Evolutionary conservation across 495 filamentous ascomycete genomes (phyloP).

Genomic region (Penicillium desertorum): DNA sequence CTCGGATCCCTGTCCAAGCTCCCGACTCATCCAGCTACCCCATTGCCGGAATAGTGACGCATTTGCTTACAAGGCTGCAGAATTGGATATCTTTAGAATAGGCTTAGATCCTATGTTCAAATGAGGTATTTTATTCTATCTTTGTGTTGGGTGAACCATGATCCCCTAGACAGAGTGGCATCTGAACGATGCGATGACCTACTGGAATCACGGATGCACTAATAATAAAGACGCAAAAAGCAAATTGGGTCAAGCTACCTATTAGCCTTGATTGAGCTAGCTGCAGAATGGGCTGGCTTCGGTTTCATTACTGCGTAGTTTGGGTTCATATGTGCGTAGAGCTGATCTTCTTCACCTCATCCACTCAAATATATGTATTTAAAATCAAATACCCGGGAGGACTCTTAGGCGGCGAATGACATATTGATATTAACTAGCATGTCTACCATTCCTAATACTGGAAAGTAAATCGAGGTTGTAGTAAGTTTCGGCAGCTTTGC

Average conservation of each 20-base stretch:
- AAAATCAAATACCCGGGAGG: background rate
- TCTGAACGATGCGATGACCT: background rate
- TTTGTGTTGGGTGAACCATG: background rate
- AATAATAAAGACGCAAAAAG: background rate
- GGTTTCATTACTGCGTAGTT: slow-evolving; percentile 7
- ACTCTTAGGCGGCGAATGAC: background rate
- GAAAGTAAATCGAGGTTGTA: background rate
- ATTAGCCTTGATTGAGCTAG: background rate
- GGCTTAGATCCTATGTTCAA: background rate
- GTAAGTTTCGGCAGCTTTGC: slow-evolving; percentile 1
- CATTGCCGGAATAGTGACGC: background rate
- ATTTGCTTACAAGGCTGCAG: slow-evolving; percentile 2
- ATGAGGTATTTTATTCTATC: background rate
- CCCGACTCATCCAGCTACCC: background rate
- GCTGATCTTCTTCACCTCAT: slow-evolving; percentile 3
- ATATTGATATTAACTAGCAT: background rate
- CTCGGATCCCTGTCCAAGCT: slow-evolving; percentile 12
- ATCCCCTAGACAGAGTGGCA: background rate
- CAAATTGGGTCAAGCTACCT: background rate
- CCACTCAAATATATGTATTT: background rate
- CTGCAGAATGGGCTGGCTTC: slow-evolving; percentile 8
- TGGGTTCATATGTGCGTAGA: background rate
- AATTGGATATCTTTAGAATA: slow-evolving; percentile 8
- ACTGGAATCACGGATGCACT: background rate
- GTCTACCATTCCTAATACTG: background rate